phyloP scores from a whole-genome alignment of 139 green algal species.

The Volvox africanus region DNA sequence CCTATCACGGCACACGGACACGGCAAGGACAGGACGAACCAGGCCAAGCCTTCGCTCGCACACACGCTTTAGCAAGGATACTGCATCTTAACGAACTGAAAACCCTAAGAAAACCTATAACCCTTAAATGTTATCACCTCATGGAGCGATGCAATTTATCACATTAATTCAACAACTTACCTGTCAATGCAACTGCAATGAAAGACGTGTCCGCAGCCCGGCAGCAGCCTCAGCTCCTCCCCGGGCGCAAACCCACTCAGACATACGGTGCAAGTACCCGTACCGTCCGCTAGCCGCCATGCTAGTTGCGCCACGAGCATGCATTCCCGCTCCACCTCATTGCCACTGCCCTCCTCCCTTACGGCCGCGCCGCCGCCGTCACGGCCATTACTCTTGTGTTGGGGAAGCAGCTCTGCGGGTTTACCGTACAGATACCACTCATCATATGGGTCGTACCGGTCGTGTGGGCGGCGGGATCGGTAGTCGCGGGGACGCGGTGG shows the following conservation, averaged over 20 bases:
- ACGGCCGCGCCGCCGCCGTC: background rate
- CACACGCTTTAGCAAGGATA: too few relatives aligned
- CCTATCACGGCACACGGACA: too few relatives aligned
- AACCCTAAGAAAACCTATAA: too few relatives aligned
- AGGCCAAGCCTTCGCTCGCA: too few relatives aligned
- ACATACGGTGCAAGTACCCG: slow-evolving; percentile 28
- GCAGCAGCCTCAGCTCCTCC: slow-evolving; percentile 44
- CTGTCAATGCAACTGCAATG: slow-evolving; percentile 14
- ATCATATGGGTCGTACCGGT: slow-evolving; percentile 11
- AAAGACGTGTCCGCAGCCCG: slow-evolving; percentile 41
- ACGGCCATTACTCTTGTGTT: background rate
- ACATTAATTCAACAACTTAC: background rate
- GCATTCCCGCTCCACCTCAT: background rate
- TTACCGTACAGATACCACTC: slow-evolving; percentile 11
- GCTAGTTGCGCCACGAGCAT: background rate
- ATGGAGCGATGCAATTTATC: too few relatives aligned
- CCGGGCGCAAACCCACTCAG: background rate
- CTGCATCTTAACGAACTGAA: too few relatives aligned
- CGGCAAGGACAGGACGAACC: too few relatives aligned
- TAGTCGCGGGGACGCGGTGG: background rate
- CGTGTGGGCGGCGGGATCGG: background rate
- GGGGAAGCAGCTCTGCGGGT: background rate
- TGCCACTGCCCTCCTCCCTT: background rate
- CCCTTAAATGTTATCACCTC: too few relatives aligned
- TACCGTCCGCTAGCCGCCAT: slow-evolving; percentile 32